phyloP scores from a whole-genome alignment of 1,284 basidiomycete genomes.

The Leccinum subrobustum region DNA sequence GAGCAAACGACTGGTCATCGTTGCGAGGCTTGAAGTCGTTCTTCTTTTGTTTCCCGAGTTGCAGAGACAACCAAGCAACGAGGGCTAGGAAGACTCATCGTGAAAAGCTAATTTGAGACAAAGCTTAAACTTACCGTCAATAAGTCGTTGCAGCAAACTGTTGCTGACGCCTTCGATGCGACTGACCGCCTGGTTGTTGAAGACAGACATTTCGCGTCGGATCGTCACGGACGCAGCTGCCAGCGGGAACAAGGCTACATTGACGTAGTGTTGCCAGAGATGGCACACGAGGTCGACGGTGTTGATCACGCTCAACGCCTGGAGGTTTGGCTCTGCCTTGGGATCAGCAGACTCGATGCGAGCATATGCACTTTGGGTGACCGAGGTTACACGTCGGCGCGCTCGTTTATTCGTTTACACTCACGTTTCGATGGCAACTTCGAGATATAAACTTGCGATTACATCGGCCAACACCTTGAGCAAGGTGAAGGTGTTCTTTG shows the following conservation, averaged over 20 bases:
- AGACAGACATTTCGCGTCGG: conserved; percentile 91
- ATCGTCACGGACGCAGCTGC: conserved; percentile 84
- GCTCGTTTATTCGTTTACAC: conserved; percentile 23
- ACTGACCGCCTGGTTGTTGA: conserved; percentile 88
- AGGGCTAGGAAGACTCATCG: conserved; percentile 45
- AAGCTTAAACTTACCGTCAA: conserved; percentile 63
- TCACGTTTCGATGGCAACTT: conserved; percentile 89
- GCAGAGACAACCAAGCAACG: conserved; percentile 64
- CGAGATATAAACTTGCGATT: conserved; percentile 85
- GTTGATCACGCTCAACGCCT: conserved; percentile 65
- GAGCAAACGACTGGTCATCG: conserved; percentile 91
- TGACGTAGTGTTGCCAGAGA: conserved; percentile 96
- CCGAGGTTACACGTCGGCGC: conserved; percentile 6
- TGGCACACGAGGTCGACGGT: conserved; percentile 89
- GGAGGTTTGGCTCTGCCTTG: conserved; percentile 81
- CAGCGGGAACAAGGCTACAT: conserved; percentile 88
- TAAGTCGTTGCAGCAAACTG: conserved; percentile 76
- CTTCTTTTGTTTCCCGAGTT: conserved; percentile 92
- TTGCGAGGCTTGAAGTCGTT: conserved; percentile 97
- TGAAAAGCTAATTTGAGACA: neutral
- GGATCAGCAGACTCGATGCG: conserved; percentile 74
- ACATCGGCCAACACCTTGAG: conserved; percentile 88
- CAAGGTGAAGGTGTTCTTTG: conserved; percentile 87
- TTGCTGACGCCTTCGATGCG: conserved; percentile 89
- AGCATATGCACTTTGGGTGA: conserved; percentile 57